Evolutionary conservation across 2,329 filamentous ascomycete genomes (phyloP), one percentile per base, ranked within the genome.

Genomic region (Lasiodiplodia theobromae): DNA sequence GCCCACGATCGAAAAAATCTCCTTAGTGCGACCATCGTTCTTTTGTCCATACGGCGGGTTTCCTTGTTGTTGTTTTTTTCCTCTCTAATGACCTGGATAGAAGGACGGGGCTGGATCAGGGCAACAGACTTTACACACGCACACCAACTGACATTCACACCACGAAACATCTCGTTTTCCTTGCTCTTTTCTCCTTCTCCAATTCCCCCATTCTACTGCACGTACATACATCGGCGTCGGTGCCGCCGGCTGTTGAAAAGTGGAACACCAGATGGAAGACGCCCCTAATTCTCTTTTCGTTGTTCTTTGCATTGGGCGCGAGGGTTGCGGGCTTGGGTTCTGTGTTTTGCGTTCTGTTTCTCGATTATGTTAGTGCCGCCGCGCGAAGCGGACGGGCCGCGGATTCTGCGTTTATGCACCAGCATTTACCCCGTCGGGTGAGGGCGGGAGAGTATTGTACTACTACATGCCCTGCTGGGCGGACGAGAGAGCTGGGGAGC

Each of bases 361-460:
- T 78, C 74, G 28, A 80, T 79, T 72, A 73, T 74, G 74, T 70
- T 70, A 72, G 72, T 51, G 60, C 38, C 70, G 56, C 37, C 8
- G 56, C 56, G 56, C 37, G 25, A 63, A 44, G 58, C 58, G 58
- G 23, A 40, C 49, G 16, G 75, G 74, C 70, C 73, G 75, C 74
- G 72, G 73, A 71, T 75, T 71, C 69, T 73, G 73, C 71, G 68
- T 71, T 68, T 68, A 71, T 69, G 73, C 74, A 73, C 75, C 70
- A 66, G 73, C 72, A 75, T 73, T 70, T 73, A 73, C 72, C 72
- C 54, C 64, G 68, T 70, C 28, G 28, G 18, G 69, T 67, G 67
- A 68, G 58, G 70, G 37, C 68, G 66, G 54, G 69, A 71, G 65
- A 67, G 72, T 72, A 71, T 72, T 52, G 69, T 67, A 69, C 65